Percentiles rank a stretch among this genome's conserved stretches.
Evolutionary conservation across 129 eudicot genomes (phyloP).

Genomic region (Sambucus nigra): DNA sequence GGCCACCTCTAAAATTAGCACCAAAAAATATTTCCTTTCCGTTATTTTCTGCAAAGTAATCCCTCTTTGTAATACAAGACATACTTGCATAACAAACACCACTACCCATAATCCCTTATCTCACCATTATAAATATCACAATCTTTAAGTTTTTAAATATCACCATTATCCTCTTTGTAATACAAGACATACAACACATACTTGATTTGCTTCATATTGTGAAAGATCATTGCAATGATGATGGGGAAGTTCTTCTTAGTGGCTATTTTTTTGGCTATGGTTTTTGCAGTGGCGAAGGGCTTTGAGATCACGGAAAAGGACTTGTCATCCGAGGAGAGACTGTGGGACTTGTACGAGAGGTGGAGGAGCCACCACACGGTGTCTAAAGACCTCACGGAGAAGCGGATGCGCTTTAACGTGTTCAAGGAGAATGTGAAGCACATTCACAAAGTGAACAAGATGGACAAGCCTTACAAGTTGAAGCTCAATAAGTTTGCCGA

Average conservation of each 20-base stretch:
- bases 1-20: not conserved
- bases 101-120: too few species aligned
- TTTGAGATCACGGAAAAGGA: constrained; percentile 65
- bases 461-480: constrained; percentile 85
- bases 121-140: too few species aligned
- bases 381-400: constrained; percentile 55
- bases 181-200: not conserved
- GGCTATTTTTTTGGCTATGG: constrained; percentile 27
- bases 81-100: not conserved
- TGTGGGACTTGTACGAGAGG: constrained; percentile 68
- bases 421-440: constrained; percentile 60
- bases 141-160: too few species aligned
- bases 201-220: not conserved
- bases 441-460: constrained; percentile 58
- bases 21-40: constrained; percentile 3
- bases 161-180: too few species aligned
- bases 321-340: constrained; percentile 52
- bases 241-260: constrained; percentile 26
- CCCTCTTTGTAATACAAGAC: constrained; percentile 1
- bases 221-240: constrained; percentile 21
- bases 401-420: constrained; percentile 63
- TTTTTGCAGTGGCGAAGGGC: constrained; percentile 28
- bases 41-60: constrained; percentile 5
- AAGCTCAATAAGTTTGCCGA: constrained; percentile 75
- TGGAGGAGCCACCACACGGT: constrained; percentile 86